These are phyloP conservation scores for Clavaria fumosa DNA, from an alignment of 768 basidiomycete species.

Conservation along the genomic window DNA sequence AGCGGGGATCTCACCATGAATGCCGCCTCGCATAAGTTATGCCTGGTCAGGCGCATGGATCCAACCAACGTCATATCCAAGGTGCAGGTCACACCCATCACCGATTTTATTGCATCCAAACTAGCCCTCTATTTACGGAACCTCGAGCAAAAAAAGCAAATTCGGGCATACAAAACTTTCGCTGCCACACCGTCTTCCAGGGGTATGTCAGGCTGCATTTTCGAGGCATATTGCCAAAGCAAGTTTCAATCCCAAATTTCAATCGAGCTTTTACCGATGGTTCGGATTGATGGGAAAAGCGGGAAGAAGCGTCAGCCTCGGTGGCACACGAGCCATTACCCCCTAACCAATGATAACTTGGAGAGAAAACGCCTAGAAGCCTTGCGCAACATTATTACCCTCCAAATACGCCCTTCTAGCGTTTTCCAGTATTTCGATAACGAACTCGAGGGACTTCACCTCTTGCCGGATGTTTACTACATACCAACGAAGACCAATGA, in stretches of 20 bases:
- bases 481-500: constrained; percentile 6
- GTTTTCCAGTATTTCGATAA: background rate
- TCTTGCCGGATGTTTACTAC: constrained; percentile 8
- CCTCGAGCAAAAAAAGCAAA: background rate
- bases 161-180: background rate
- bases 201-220: background rate
- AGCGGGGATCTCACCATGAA: background rate
- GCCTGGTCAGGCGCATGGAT: background rate
- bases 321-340: constrained; percentile 6
- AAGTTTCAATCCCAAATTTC: background rate
- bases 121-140: background rate
- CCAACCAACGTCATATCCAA: background rate
- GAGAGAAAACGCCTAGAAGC: background rate
- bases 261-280: background rate
- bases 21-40: background rate
- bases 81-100: background rate
- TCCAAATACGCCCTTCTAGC: constrained; percentile 1
- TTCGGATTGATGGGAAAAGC: background rate
- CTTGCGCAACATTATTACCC: background rate
- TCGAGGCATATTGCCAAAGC: background rate
- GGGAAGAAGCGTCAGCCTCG: background rate
- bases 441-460: background rate
- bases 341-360: background rate
- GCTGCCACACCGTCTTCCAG: background rate
- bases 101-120: background rate